Evolutionary conservation across 2,329 filamentous ascomycete species (phyloP).

Genomic region (Herpomyces periplanetae): DNA sequence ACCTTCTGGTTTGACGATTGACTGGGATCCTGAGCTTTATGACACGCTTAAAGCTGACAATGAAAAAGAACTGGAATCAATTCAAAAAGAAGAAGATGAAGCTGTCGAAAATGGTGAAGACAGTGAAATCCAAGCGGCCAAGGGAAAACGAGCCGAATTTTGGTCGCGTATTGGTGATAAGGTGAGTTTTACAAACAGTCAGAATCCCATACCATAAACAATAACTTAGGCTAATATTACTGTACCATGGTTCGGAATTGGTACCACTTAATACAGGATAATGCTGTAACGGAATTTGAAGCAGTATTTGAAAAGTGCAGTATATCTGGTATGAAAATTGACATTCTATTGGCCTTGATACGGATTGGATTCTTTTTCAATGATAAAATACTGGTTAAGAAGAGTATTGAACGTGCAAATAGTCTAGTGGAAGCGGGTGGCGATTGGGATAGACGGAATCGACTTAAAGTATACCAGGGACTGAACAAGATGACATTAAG

Average conservation of each 20-base stretch:
- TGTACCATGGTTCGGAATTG: slow-evolving; percentile 1
- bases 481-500: slow-evolving; percentile 68
- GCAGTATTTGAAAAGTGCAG: slow-evolving; percentile 86
- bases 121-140: slow-evolving; percentile 63
- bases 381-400: slow-evolving; percentile 65
- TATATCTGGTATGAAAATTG: slow-evolving; percentile 81
- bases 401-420: slow-evolving; percentile 60
- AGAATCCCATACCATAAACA: not conserved
- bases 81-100: slow-evolving; percentile 64
- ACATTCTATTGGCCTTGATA: slow-evolving; percentile 80
- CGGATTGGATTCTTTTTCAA: slow-evolving; percentile 83
- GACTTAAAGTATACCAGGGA: slow-evolving; percentile 91
- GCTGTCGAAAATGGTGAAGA: slow-evolving; percentile 84
- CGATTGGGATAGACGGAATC: slow-evolving; percentile 93
- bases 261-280: slow-evolving; percentile 20
- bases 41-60: slow-evolving; percentile 34
- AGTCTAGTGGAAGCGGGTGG: slow-evolving; percentile 68
- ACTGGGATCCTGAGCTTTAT: slow-evolving; percentile 68
- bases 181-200: slow-evolving; percentile 13
- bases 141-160: slow-evolving; percentile 80
- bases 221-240: not conserved
- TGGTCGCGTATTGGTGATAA: slow-evolving; percentile 88
- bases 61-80: slow-evolving; percentile 29
- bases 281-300: slow-evolving; percentile 69
- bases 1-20: slow-evolving; percentile 15